phyloP scores from a whole-genome alignment of 306 rosid species.

The Astragalus glycyphyllos region DNA sequence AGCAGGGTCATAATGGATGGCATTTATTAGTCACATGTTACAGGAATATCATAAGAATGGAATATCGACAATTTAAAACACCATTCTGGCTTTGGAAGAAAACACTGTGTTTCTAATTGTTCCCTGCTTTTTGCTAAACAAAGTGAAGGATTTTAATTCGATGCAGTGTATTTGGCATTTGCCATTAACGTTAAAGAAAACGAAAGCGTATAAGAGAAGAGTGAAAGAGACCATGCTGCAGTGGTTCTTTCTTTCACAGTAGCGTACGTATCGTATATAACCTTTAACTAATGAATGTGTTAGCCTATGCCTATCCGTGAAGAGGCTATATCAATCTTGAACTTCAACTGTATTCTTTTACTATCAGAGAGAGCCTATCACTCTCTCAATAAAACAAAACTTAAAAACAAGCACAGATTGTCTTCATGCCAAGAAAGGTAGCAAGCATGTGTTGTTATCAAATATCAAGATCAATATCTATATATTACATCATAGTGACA shows the following conservation, averaged over 20 bases:
- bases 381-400: slow-evolving; percentile 36
- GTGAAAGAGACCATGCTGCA: slow-evolving; percentile 37
- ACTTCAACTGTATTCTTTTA: slow-evolving; percentile 35
- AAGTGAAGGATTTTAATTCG: slow-evolving; percentile 30
- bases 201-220: slow-evolving; percentile 21
- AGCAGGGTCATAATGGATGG: background rate
- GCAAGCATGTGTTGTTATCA: slow-evolving; percentile 48
- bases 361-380: slow-evolving; percentile 39
- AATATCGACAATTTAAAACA: slow-evolving; percentile 38
- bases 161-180: slow-evolving; percentile 47
- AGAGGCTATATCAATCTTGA: slow-evolving; percentile 21
- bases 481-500: slow-evolving; percentile 43
- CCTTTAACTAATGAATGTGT: slow-evolving; percentile 36
- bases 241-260: slow-evolving; percentile 31
- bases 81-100: slow-evolving; percentile 29
- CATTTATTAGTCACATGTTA: slow-evolving; percentile 13
- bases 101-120: slow-evolving; percentile 17
- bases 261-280: slow-evolving; percentile 54
- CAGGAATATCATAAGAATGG: slow-evolving; percentile 25
- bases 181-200: slow-evolving; percentile 33
- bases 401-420: slow-evolving; percentile 31
- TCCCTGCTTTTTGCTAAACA: slow-evolving; percentile 34
- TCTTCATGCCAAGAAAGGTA: slow-evolving; percentile 38
- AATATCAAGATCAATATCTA: slow-evolving; percentile 38
- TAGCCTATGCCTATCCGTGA: slow-evolving; percentile 46